Base-by-base conservation (phyloP, 495 filamentous ascomycete species). In the Massariosphaeria phaeospora region DNA sequence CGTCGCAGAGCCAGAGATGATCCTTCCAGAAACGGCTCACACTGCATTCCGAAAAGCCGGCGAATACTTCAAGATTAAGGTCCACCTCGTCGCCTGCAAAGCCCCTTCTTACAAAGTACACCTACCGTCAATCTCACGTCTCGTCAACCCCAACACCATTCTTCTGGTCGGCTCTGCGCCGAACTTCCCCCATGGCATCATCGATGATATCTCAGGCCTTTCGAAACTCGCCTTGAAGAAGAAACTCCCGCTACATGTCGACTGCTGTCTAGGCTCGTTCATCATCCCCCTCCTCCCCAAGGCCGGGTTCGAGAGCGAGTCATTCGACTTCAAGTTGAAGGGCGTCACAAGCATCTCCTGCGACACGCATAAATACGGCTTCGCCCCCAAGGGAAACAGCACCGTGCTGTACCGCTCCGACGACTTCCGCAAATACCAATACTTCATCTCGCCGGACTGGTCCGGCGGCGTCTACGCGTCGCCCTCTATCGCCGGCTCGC, bases 311-410 rank as follows among this genome's bases (percentile, higher is more conserved):
- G 85, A 89, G 45, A 78, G 84, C 23, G 80, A 83, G 55, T 84
- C 80, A 13, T 97, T 96, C 67, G 94, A 99, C 71, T 99, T 99
- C 81, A 82, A 84, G 29, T 80, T 93, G 51, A 86, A 85, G 49
- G 93, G 93, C 66, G 94, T 99, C 48, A 96, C 94, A 4, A 87
- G 82, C 66, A 96, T 99, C 69, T 85, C 80, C 62, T 95, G 91
- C 66, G 93, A 99, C 67, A 99, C 93, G 25, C 93, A 98, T 74
- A 98, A 98, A 70, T 98, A 99, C 69, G 93, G 93, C 21, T 99
- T 99, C 70, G 94, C 93, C 0, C 93, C 93, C 20, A 97, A 97
- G 72, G 93, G 93, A 48, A 97, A 93, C 75, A 88, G 83, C 24
- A 91, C 89, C 8, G 72, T 96, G 15, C 80, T 99, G 48, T 97